phyloP scores from a whole-genome alignment of 495 filamentous ascomycete genomes.

The Coniosporium apollinis region DNA sequence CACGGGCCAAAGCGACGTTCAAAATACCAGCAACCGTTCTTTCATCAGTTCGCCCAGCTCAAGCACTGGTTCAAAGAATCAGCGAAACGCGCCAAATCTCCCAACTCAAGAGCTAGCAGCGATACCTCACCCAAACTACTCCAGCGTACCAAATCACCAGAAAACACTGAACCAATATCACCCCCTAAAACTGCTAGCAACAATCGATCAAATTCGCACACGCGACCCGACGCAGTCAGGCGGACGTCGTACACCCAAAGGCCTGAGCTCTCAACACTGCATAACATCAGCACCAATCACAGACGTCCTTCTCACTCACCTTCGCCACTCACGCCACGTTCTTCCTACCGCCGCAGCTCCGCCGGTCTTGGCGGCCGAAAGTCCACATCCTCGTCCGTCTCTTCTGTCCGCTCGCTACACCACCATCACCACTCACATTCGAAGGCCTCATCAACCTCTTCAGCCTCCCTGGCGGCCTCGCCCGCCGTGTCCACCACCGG shows the following conservation, averaged over 20 bases:
- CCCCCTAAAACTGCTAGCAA: slow-evolving; percentile 9
- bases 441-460: slow-evolving; percentile 86
- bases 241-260: slow-evolving; percentile 15
- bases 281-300: slow-evolving; percentile 35
- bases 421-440: slow-evolving; percentile 77
- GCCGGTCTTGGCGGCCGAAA: slow-evolving; percentile 76
- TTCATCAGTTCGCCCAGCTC: slow-evolving; percentile 65
- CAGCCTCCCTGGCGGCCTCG: slow-evolving; percentile 51
- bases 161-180: slow-evolving; percentile 8
- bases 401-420: slow-evolving; percentile 70
- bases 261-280: slow-evolving; percentile 18
- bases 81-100: slow-evolving; percentile 56
- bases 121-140: slow-evolving; percentile 1
- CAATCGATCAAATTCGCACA: too few relatives aligned
- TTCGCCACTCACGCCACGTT: slow-evolving; percentile 71
- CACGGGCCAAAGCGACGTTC: slow-evolving; percentile 35
- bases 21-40: slow-evolving; percentile 52
- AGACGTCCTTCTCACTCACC: slow-evolving; percentile 82
- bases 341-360: slow-evolving; percentile 59
- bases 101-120: slow-evolving; percentile 32
- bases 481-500: slow-evolving; percentile 31
- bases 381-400: slow-evolving; percentile 90
- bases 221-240: slow-evolving; percentile 15
- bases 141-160: slow-evolving; percentile 1
- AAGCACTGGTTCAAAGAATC: slow-evolving; percentile 79